A percentile compares a stretch with the other conserved stretches of the same genome.
These are phyloP conservation scores for Polyporus tsugae DNA, from an alignment of 1,284 basidiomycete genomes.

Conservation along the genomic window DNA sequence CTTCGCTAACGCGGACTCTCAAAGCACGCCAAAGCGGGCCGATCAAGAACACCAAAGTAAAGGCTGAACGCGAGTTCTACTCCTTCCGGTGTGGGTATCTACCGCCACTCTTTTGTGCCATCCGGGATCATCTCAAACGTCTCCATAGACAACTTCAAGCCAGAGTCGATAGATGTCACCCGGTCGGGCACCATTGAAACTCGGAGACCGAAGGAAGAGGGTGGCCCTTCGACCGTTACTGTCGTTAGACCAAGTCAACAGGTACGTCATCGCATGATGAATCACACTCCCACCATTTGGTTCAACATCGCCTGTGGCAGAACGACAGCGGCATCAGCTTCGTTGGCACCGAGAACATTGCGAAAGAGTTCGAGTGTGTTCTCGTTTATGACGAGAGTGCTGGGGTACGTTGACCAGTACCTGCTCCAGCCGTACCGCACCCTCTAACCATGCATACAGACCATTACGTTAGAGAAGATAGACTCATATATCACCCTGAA, in stretches of 20 bases:
- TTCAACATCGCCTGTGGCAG: constrained; percentile 31
- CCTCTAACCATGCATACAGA: constrained; percentile 47
- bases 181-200: constrained; percentile 71
- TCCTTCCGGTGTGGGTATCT: constrained; percentile 70
- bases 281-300: neutral
- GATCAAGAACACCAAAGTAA: constrained; percentile 51
- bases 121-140: neutral
- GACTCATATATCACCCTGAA: constrained; percentile 67
- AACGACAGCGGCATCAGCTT: constrained; percentile 65
- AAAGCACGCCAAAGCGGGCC: constrained; percentile 63
- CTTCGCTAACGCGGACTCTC: constrained; percentile 63
- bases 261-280: constrained; percentile 47
- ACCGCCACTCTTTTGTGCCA: constrained; percentile 7
- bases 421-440: neutral
- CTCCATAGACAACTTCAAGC: constrained; percentile 73
- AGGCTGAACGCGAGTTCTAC: constrained; percentile 73
- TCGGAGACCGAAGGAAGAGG: constrained; percentile 44
- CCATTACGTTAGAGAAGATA: constrained; percentile 76
- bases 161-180: constrained; percentile 68
- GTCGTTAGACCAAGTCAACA: constrained; percentile 71
- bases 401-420: constrained; percentile 53
- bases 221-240: constrained; percentile 49
- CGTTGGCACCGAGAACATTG: constrained; percentile 59
- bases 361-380: constrained; percentile 77
- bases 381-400: constrained; percentile 79